Evolutionary conservation across 2,329 filamentous ascomycete species (phyloP), one percentile per base, ranked within the genome.

Genomic region (Penicillium sp.): DNA sequence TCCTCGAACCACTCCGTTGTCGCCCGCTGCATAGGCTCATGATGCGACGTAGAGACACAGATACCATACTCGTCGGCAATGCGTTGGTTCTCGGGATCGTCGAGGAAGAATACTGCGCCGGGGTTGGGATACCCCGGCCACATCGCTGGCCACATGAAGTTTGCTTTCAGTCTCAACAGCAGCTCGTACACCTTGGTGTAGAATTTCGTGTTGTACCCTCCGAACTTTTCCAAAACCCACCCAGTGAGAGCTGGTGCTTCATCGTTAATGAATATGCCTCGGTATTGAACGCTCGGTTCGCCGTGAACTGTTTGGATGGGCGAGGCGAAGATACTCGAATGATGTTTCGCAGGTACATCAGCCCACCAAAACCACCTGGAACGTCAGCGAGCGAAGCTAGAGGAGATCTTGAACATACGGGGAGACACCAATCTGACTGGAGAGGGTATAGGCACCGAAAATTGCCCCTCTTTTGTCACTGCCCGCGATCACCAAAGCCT

Each of bases 61-160:
- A 91, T 83, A 39, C 86, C 88, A 67, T 85, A 91, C n/a, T 86
- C 86, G 62, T 91, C 86, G 0, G 88, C 86, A 5, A 89, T 79
- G 0, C 85, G 83, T 66, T 89, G 86, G 61, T 86, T 91, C 29
- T 80, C 77, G 2, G 83, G 77, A 65, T 91, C 88, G 57, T 91
- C 89, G 1, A 89, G 81, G 65, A 86, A 84, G 65, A 91, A 89
- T 80, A 90, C 89, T 59, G 81, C 83, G 5, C 81, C 83, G 4
- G 57, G 57, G n/a, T 59, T 59, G 3, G 57, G 57, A n/a, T 59
- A 59, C 4, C 57, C 57, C 1, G 57, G 57, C 89, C 88, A 91
- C 67, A 84, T 78, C 1, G 87, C 82, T 0, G 88, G 89, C 88
- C 89, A 91, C 47, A 91, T 76, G 64, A 90, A 91, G 70, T 91